Base-by-base conservation (phyloP, 208 protist species). In the Trypanosoma theileri region DNA sequence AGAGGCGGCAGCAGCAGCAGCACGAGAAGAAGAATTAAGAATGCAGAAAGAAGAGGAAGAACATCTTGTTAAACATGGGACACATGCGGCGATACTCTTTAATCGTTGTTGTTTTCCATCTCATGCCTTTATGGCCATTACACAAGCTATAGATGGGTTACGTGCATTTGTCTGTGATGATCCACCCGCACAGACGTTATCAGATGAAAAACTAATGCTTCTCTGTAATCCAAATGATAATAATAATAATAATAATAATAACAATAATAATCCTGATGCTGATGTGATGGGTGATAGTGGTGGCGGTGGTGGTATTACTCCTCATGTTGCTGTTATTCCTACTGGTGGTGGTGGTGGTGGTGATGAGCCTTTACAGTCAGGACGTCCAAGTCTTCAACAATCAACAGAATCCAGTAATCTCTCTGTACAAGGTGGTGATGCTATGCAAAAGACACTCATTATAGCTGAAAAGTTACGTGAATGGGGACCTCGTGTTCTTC, bases 71-170 rank as follows among this genome's bases (percentile, higher is more conserved):
- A 17, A 64, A 40, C 55, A 75, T 40, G 70, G 57, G 1, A 12
- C 14, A 12, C 63, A 48, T n/a, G 52, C 70, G 1, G 70, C 70
- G 12, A 10, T 62, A 40, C 10, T 75, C 2, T 75, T 75, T 45
- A 75, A 69, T 40, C 62, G 70, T 45, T 75, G 70, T 60, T 31
- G 70, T 14, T 75, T 75, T 52, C 63, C 57, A 26, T 52, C 70
- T 12, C 70, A 50, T 21, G 55, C 70, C 0, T 69, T 75, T 68
- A 48, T 24, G 8, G 57, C 57, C 2, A 45, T 75, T 44, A 50
- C 41, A 48, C 55, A 45, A 14, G 63, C 63, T 21, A 51, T 69
- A 52, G 70, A 75, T 52, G 70, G 70, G 0, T 24, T 75, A 28
- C 70, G 70, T 44, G 46, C n/a, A 21, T 45, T 69, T 70, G 63